phyloP scores from a whole-genome alignment of 2,329 filamentous ascomycete species.

The Penicillium rolfsii region DNA sequence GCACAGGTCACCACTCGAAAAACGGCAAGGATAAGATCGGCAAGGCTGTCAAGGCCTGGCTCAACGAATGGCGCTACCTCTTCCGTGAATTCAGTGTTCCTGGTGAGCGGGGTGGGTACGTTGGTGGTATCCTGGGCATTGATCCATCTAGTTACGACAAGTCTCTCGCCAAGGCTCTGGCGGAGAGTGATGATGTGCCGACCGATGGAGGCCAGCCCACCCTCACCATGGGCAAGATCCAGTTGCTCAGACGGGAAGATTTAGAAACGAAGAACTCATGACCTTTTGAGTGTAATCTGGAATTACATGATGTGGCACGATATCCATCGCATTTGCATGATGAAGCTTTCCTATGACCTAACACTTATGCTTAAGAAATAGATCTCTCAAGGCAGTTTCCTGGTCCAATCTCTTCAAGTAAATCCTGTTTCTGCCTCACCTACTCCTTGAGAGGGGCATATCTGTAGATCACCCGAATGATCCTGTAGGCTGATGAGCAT shows the following conservation, averaged over 20 bases:
- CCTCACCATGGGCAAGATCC: conserved; percentile 49
- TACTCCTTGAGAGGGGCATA: too few species aligned
- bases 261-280: conserved; percentile 34
- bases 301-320: conserved; percentile 18
- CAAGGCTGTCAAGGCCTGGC: conserved; percentile 84
- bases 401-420: not conserved
- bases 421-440: too few species aligned
- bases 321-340: conserved; percentile 23
- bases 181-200: conserved; percentile 26
- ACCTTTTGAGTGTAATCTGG: conserved; percentile 11
- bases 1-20: conserved; percentile 96
- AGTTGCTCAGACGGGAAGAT: conserved; percentile 51
- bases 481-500: not conserved
- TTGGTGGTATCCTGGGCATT: conserved; percentile 67
- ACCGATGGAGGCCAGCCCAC: conserved; percentile 33
- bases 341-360: not conserved
- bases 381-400: not conserved
- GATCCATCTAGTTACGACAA: conserved; percentile 64
- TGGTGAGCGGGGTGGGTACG: conserved; percentile 82
- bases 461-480: too few species aligned
- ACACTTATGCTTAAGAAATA: not conserved
- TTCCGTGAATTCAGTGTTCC: conserved; percentile 96
- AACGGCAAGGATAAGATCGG: conserved; percentile 99
- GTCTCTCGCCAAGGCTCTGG: conserved; percentile 34
- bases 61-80: conserved; percentile 94